These are phyloP conservation scores for Hordeum marinum DNA, from an alignment of 176 grass and related monocot genomes.

Conservation along the genomic window DNA sequence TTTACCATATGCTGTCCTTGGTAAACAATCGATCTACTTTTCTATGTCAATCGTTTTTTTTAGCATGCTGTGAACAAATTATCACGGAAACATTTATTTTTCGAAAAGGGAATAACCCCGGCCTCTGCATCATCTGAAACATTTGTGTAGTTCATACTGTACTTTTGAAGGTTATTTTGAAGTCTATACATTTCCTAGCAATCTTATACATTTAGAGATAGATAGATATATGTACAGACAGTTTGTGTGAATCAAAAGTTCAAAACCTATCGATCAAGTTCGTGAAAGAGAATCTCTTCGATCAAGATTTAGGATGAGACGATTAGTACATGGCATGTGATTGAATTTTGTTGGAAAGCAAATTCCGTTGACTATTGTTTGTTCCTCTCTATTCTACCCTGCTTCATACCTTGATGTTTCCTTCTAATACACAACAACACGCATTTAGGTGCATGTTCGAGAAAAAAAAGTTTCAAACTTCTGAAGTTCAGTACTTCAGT, in stretches of 20 bases:
- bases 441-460: no score
- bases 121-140: background rate
- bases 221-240: background rate
- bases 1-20: background rate
- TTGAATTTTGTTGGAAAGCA: background rate
- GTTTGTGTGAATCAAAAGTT: background rate
- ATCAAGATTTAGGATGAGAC: background rate
- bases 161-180: background rate
- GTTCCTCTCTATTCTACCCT: background rate
- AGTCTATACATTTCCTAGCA: background rate
- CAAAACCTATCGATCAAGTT: background rate
- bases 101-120: background rate
- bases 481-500: background rate
- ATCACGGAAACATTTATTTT: background rate
- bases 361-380: background rate
- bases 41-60: background rate
- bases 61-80: background rate
- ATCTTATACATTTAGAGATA: background rate
- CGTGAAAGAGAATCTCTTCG: background rate
- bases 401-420: background rate
- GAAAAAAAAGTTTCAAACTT: background rate
- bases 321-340: background rate
- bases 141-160: background rate
- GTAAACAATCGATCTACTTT: background rate
- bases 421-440: no score